Percentiles rank a stretch among this genome's conserved stretches.
Evolutionary conservation across 2,329 filamentous ascomycete genomes (phyloP).

Genomic region (Magnaporthales sp.): DNA sequence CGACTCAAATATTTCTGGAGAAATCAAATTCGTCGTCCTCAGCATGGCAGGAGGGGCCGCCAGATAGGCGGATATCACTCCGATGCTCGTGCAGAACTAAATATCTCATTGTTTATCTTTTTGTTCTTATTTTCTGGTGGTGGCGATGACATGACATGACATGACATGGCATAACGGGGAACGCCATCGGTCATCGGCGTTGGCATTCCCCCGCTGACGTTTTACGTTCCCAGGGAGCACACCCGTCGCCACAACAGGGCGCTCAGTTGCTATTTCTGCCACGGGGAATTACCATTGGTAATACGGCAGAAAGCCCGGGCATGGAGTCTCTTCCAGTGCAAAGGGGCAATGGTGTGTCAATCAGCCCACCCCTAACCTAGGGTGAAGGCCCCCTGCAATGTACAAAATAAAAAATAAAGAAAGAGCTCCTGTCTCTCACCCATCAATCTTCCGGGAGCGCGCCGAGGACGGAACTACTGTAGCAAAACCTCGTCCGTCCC

Average conservation of each 20-base stretch:
- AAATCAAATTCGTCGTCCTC: neutral
- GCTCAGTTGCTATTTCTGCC: neutral
- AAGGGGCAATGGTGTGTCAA: neutral
- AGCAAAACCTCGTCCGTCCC: neutral
- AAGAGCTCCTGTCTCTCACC: neutral
- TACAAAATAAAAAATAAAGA: neutral
- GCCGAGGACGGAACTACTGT: neutral
- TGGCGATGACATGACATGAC: neutral
- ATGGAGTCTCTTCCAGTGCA: no score
- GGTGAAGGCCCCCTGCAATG: neutral
- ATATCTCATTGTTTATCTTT: neutral
- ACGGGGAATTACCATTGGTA: neutral
- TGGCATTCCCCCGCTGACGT: neutral
- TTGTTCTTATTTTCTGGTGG: neutral
- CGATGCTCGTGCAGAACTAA: neutral
- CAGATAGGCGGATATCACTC: neutral
- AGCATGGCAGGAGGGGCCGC: neutral
- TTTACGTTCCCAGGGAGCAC: neutral
- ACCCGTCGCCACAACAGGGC: neutral
- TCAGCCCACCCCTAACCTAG: neutral
- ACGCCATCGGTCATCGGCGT: neutral
- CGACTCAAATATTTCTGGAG: neutral
- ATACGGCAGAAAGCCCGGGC: neutral
- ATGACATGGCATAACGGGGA: neutral
- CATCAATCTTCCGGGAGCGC: neutral